Percentiles rank a stretch among this genome's conserved stretches.
Evolutionary conservation across 345 rosid species (phyloP).

Genomic region (Acer yangbiense): DNA sequence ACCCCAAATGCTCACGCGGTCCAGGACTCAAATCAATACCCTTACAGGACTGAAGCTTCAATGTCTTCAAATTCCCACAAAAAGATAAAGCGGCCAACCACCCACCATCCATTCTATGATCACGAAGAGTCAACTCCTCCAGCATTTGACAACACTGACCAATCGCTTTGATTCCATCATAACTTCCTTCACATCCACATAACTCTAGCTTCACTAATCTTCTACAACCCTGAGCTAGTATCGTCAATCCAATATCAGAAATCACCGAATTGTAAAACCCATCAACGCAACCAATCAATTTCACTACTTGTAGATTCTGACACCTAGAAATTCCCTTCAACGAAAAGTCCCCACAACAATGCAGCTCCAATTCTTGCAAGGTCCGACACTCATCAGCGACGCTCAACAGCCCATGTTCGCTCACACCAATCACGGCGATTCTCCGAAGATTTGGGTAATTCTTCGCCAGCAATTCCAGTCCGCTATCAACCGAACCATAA

Average conservation of each 20-base stretch:
- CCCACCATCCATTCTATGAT: conserved; percentile 71
- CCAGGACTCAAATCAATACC: conserved; percentile 54
- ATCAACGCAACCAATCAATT: conserved; percentile 40
- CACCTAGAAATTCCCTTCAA: conserved; percentile 55
- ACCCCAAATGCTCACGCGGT: conserved; percentile 46
- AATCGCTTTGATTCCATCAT: conserved; percentile 67
- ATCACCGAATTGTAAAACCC: conserved; percentile 44
- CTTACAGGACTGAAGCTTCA: conserved; percentile 59
- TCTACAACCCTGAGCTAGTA: conserved; percentile 64
- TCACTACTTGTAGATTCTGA: conserved; percentile 56
- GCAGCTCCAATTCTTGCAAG: conserved; percentile 66
- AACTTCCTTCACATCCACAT: conserved; percentile 71
- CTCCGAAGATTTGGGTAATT: conserved; percentile 54
- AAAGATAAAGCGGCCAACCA: conserved; percentile 63
- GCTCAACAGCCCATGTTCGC: conserved; percentile 46
- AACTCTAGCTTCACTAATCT: conserved; percentile 64
- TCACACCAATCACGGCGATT: conserved; percentile 42
- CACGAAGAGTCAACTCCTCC: conserved; percentile 56
- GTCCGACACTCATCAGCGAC: conserved; percentile 46
- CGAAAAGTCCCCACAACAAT: conserved; percentile 50
- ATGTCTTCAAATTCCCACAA: conserved; percentile 61
- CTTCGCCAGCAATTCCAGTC: conserved; percentile 40
- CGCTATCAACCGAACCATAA: conserved; percentile 27
- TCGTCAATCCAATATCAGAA: conserved; percentile 66
- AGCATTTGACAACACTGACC: conserved; percentile 79